Evolutionary conservation across 805 yeast genomes (phyloP), one percentile per base, ranked within the genome.

Genomic region (Pichia insulana): DNA sequence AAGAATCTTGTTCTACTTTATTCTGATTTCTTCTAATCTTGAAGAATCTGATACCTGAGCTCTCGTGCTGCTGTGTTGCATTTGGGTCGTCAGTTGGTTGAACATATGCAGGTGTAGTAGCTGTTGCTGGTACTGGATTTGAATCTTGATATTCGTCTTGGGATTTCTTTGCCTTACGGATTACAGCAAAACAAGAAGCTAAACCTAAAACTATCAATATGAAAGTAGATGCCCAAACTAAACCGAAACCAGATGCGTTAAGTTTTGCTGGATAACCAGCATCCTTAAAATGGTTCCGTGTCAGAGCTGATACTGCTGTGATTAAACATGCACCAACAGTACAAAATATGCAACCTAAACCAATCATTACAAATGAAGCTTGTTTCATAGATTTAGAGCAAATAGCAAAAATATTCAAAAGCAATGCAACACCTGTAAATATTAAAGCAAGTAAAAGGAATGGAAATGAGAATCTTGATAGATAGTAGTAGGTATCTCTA

Each of bases 221-320:
- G 4, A 73, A 79, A 41, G 76, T 76, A 18, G 85, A 66, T 40
- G 87, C 82, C 94, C 94, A 84, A 7, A 78, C 56, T 42, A 82
- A 55, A 55, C 83, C 89, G 58, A 78, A 59, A 54, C 74, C 61
- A 37, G 74, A 63, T 27, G 76, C 69, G 47, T 87, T 85, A 44
- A 83, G 49, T 42, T 70, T 65, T 34, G 78, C 69, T 13, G 50
- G 44, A 48, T 67, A 55, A 34, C 65, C 70, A 25, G 61, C 73
- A 46, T 65, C 58, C 32, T 61, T 56, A 73, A 89, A 89, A 22
- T 82, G 80, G 53, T 77, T 69, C 58, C 71, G 80, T 37, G 85
- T 92, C 67, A 83, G 57, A n/a, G 82, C 95, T 47, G 73, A 62
- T 35, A 75, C 83, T 3, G 95, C 92, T 28, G 96, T 86, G 59